Percentiles rank a stretch among this genome's conserved stretches.
These are phyloP conservation scores for Bacidia rubella DNA, from an alignment of 495 filamentous ascomycete genomes.

Conservation along the genomic window DNA sequence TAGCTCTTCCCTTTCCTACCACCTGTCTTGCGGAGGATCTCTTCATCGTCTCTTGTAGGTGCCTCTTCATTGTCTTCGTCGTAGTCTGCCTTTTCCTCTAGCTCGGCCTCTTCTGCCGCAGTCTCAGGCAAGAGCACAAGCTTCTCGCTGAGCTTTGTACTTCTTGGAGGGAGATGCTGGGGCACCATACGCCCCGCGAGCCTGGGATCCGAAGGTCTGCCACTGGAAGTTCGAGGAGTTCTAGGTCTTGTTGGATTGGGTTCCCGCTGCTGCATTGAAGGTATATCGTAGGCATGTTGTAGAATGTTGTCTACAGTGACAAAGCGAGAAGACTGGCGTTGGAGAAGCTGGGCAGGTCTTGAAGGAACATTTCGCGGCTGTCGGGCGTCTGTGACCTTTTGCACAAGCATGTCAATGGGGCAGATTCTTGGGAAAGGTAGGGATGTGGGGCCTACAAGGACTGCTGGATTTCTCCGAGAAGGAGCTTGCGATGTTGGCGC, in stretches of 20 bases:
- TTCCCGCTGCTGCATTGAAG: constrained; percentile 78
- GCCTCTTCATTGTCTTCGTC: constrained; percentile 47
- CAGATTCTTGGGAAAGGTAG: too few relatives aligned
- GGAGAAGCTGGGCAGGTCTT: constrained; percentile 25
- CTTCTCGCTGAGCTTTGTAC: constrained; percentile 88
- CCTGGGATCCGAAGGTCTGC: constrained; percentile 26
- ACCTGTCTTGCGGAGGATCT: constrained; percentile 47
- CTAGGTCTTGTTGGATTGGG: constrained; percentile 35
- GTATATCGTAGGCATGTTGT: constrained; percentile 86
- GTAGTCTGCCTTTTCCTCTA: constrained; percentile 43
- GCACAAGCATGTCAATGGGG: too few relatives aligned
- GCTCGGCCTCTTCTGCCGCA: constrained; percentile 26
- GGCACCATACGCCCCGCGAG: constrained; percentile 37
- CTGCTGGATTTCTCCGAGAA: constrained; percentile 39
- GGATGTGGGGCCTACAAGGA: constrained; percentile 37
- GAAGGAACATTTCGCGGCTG: constrained; percentile 32
- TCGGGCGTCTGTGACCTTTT: constrained; percentile 51
- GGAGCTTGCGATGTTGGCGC: constrained; percentile 9
- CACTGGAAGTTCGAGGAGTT: constrained; percentile 29
- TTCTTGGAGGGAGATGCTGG: constrained; percentile 72
- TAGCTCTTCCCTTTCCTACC: constrained; percentile 74
- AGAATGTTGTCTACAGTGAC: constrained; percentile 95
- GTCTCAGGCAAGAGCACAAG: constrained; percentile 89
- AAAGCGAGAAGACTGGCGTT: constrained; percentile 51
- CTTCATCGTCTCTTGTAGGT: constrained; percentile 71